A percentile compares a stretch with the other conserved stretches of the same genome.
Evolutionary conservation across 768 basidiomycete genomes (phyloP).

Genomic region (Coprinopsis sp.): DNA sequence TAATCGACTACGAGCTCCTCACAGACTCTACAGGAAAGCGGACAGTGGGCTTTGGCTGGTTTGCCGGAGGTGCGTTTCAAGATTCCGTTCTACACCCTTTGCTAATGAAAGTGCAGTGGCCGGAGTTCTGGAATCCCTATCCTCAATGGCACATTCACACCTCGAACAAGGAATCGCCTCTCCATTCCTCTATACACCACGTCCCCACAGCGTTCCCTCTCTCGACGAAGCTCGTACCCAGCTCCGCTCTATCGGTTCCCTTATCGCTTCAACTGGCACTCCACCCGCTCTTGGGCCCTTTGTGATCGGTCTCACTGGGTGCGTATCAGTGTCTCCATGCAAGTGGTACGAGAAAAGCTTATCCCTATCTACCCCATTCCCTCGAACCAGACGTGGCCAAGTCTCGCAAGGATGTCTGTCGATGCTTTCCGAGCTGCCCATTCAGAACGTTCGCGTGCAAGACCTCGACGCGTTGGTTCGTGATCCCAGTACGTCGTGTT

Average conservation of each 20-base stretch:
- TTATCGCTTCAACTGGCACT: slow-evolving; percentile 53
- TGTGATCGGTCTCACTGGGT: slow-evolving; percentile 83
- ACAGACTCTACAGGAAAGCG: slow-evolving; percentile 59
- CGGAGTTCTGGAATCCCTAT: slow-evolving; percentile 78
- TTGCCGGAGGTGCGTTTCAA: slow-evolving; percentile 78
- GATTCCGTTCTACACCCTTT: not conserved
- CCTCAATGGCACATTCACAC: slow-evolving; percentile 72
- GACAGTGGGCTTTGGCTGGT: slow-evolving; percentile 89
- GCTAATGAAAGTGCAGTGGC: slow-evolving; percentile 51
- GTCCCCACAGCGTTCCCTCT: slow-evolving; percentile 65
- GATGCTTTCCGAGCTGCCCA: slow-evolving; percentile 67
- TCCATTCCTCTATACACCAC: slow-evolving; percentile 81
- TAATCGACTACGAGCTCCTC: slow-evolving; percentile 87
- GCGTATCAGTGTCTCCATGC: slow-evolving; percentile 14
- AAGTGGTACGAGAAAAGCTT: slow-evolving; percentile 1
- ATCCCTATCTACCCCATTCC: too few species aligned
- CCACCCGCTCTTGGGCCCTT: slow-evolving; percentile 68
- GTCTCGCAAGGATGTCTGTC: slow-evolving; percentile 76
- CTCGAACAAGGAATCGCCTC: slow-evolving; percentile 75
- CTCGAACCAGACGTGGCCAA: slow-evolving; percentile 58
- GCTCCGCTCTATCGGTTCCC: slow-evolving; percentile 52
- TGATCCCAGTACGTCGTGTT: slow-evolving; percentile 39
- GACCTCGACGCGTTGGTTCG: slow-evolving; percentile 56
- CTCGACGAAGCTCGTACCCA: slow-evolving; percentile 48
- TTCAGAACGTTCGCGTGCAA: slow-evolving; percentile 48